A percentile compares a stretch with the other conserved stretches of the same genome.
These are phyloP conservation scores for Rehmannia glutinosa DNA, from an alignment of 257 asterid species.

Conservation along the genomic window DNA sequence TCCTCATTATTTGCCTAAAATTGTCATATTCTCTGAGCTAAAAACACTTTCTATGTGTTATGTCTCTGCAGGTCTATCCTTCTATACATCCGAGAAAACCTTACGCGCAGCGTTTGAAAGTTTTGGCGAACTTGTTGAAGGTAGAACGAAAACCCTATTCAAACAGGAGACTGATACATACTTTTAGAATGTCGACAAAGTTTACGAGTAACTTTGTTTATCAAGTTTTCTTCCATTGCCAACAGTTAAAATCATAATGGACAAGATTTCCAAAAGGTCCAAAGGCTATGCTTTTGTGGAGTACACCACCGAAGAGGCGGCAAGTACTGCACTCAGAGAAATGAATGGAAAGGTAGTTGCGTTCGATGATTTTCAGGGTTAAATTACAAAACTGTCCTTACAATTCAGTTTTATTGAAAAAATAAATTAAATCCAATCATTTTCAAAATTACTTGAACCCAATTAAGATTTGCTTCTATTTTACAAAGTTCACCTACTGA, in stretches of 20 bases:
- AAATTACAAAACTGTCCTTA: too few relatives aligned
- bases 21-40: too few relatives aligned
- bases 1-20: too few relatives aligned
- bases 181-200: background rate
- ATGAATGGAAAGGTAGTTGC: slow-evolving; percentile 84
- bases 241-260: slow-evolving; percentile 91
- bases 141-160: slow-evolving; percentile 31
- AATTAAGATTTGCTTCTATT: too few relatives aligned
- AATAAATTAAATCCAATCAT: too few relatives aligned
- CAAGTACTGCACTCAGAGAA: slow-evolving; percentile 67
- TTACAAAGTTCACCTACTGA: too few relatives aligned
- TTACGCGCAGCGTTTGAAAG: slow-evolving; percentile 82
- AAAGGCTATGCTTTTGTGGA: slow-evolving; percentile 84
- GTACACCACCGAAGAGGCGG: slow-evolving; percentile 87
- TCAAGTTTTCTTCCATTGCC: background rate
- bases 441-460: too few relatives aligned
- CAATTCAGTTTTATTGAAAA: too few relatives aligned
- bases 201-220: background rate
- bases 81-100: slow-evolving; percentile 88
- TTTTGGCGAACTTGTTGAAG: slow-evolving; percentile 78
- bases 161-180: background rate
- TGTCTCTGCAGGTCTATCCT: slow-evolving; percentile 66
- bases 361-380: background rate
- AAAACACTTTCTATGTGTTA: too few relatives aligned
- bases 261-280: slow-evolving; percentile 91